phyloP scores from a whole-genome alignment of 257 asterid genomes.

The Jacaranda mimosifolia region DNA sequence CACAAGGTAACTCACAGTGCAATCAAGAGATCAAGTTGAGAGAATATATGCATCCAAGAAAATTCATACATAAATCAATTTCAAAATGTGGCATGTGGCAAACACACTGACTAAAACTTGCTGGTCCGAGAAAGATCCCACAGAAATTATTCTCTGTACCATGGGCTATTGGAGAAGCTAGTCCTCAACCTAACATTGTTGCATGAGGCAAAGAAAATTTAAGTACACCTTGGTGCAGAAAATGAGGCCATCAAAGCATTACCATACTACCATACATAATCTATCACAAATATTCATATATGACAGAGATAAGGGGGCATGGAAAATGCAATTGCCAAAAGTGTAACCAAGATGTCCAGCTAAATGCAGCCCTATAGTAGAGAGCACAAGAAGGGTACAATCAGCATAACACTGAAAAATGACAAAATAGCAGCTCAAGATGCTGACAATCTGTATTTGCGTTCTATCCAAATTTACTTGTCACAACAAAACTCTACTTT shows the following conservation, averaged over 20 bases:
- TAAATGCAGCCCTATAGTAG: not conserved
- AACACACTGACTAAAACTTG: not conserved
- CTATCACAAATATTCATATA: not conserved
- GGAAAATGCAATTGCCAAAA: not conserved
- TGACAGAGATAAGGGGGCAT: not conserved
- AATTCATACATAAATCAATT: not conserved
- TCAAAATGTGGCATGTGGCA: not conserved
- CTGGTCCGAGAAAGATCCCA: not conserved
- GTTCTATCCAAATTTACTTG: not conserved
- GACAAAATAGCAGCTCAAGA: not conserved
- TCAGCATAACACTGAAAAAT: not conserved
- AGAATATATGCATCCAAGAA: not conserved
- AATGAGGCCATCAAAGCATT: constrained; percentile 1
- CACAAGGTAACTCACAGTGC: constrained; percentile 24
- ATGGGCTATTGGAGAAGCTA: too few relatives aligned
- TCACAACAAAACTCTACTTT: not conserved
- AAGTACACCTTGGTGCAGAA: not conserved
- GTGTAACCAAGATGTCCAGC: constrained; percentile 2
- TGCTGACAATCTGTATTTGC: not conserved
- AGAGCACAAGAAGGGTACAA: not conserved
- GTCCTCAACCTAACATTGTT: constrained; percentile 16
- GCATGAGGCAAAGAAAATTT: not conserved
- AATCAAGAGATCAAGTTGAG: constrained; percentile 17
- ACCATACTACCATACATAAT: not conserved
- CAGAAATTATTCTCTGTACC: not conserved